Percentiles rank a stretch among this genome's conserved stretches.
These are phyloP conservation scores for Golubevia pallescens DNA, from an alignment of 1,284 basidiomycete genomes.

Conservation along the genomic window DNA sequence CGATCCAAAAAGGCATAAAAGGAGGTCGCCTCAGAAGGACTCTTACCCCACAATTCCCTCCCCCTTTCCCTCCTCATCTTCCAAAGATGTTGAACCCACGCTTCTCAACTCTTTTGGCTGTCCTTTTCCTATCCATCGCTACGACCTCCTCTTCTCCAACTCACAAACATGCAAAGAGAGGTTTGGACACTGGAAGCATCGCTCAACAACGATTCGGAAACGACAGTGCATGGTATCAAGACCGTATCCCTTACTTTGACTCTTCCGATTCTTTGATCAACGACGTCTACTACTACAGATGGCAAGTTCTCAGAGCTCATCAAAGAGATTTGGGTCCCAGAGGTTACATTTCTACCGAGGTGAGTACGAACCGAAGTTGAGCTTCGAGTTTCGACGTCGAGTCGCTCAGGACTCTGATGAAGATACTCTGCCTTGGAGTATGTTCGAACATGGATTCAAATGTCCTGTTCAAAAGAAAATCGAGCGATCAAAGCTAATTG, in stretches of 20 bases:
- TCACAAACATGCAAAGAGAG: neutral
- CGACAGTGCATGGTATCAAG: slow-evolving; percentile 9
- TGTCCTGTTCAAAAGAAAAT: too few relatives aligned
- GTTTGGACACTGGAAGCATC: neutral
- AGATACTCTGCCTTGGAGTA: too few relatives aligned
- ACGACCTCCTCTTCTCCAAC: neutral
- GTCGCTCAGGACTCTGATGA: too few relatives aligned
- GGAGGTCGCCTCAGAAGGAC: too few relatives aligned
- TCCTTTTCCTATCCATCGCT: neutral
- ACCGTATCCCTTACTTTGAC: slow-evolving; percentile 14
- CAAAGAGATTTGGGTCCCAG: slow-evolving; percentile 10
- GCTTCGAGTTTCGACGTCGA: too few relatives aligned
- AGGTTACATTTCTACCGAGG: slow-evolving; percentile 10
- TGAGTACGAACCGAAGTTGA: neutral
- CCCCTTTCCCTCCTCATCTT: too few relatives aligned
- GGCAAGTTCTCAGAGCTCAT: slow-evolving; percentile 9
- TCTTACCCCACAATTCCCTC: too few relatives aligned
- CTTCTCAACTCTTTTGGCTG: neutral
- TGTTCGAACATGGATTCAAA: too few relatives aligned
- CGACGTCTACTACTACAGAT: slow-evolving; percentile 14
- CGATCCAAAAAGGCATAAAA: too few relatives aligned
- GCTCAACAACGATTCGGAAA: slow-evolving; percentile 10
- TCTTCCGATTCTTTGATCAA: slow-evolving; percentile 4
- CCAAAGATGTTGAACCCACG: neutral
- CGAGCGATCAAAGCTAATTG: too few relatives aligned